Conservation (phyloP, 1,139 yeast genomes). For the Saccharomyces hybrid region DNA sequence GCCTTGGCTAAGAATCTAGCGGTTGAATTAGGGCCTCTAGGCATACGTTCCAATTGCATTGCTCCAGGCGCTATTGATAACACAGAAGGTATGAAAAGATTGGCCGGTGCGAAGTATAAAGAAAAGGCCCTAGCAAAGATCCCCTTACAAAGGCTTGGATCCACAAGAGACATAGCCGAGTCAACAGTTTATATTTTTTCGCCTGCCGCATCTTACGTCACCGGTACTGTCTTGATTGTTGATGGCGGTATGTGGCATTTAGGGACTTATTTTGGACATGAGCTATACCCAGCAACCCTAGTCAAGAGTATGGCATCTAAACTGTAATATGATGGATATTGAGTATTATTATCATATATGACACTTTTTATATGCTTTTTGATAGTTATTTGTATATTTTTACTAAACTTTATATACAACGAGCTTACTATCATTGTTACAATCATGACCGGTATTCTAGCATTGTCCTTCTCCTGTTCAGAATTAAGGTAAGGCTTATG, state of each 20-base stretch:
- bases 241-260: conserved; percentile 92
- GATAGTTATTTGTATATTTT: background rate
- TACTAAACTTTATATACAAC: background rate
- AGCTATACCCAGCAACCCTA: conserved; percentile 36
- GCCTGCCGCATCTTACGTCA: conserved; percentile 68
- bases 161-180: conserved; percentile 75
- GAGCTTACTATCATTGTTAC: background rate
- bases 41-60: conserved; percentile 69
- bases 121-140: conserved; percentile 39
- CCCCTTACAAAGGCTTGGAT: conserved; percentile 74
- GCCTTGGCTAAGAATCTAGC: conserved; percentile 76
- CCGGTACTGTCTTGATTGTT: conserved; percentile 72
- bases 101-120: conserved; percentile 38
- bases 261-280: conserved; percentile 40
- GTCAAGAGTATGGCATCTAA: conserved; percentile 28
- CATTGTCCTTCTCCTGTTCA: background rate
- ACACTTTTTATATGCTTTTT: background rate
- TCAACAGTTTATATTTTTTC: conserved; percentile 80
- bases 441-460: background rate
- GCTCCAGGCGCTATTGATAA: conserved; percentile 84
- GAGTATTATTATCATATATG: background rate
- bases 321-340: conserved; percentile 1
- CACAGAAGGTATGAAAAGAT: conserved; percentile 71
- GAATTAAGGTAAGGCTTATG: background rate
- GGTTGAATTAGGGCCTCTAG: conserved; percentile 82